Evolutionary conservation across 371 early-diverging fungal genomes (phyloP), one percentile per base, ranked within the genome.

Genomic region (Saksenaea vasiformis): DNA sequence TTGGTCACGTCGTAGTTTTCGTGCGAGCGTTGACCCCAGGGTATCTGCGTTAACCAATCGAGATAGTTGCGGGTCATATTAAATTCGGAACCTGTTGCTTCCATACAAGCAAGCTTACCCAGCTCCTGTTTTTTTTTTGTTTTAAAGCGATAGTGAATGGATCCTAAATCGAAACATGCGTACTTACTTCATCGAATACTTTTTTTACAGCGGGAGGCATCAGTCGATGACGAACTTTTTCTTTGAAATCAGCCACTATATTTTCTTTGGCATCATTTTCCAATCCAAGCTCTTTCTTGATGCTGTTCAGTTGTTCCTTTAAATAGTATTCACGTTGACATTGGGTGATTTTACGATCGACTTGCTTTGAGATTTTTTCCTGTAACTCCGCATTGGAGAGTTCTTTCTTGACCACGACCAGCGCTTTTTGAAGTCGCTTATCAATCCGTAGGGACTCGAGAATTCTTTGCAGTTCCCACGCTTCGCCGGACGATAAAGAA

Each of bases 251-350:
- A 56, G 91, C 93, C 9, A 96, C 86, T 57, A 97, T 69, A 70
- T 95, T 96, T 67, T 96, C 97, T 73, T 96, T 96, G 39, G 96
- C 96, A 70, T 96, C 97, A 54, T 86, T 86, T 67, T 97, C 97
- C 35, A 96, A 83, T 0, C 98, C 98, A 27, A 97, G 83, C 76
- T 97, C 96, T 79, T 93, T 94, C 79, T 97, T 95, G 76, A 97
- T 97, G 1, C 96, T 95, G 79, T 95, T 95, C 69, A 97, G 83
- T 73, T 96, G 97, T 77, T 97, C 98, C 94, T 94, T 94, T 77
- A 97, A 74, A 60, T 92, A 96, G 74, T 95, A 97, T 73, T 97
- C 98, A 56, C 96, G 92, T 78, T 95, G 94, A 36, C 94, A 85
- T 62, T 95, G 87, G 8, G 91, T 91, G 64, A 97, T 96, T 79